A percentile compares a stretch with the other conserved stretches of the same genome.
phyloP scores from a whole-genome alignment of 768 basidiomycete species.

The Imleria badia region DNA sequence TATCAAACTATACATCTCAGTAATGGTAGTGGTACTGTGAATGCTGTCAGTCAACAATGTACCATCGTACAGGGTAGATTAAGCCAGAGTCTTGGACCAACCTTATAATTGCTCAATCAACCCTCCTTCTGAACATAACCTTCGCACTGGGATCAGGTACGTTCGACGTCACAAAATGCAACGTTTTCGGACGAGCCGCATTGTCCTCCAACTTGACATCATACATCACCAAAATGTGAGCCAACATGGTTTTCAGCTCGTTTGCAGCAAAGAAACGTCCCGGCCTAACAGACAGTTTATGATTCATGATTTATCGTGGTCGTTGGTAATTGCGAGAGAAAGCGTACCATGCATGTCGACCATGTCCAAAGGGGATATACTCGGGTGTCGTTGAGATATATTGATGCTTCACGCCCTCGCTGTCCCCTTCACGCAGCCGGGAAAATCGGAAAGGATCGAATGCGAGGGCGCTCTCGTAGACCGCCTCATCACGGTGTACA shows the following conservation, averaged over 20 bases:
- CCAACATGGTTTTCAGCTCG: constrained; percentile 47
- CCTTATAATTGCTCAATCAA: too few species aligned
- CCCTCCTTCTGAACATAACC: too few species aligned
- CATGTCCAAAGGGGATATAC: constrained; percentile 40
- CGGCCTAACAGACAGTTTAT: neutral
- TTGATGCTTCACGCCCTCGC: constrained; percentile 34
- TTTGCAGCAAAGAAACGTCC: constrained; percentile 44
- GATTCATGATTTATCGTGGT: too few species aligned
- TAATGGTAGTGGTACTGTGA: too few species aligned
- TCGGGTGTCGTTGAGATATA: constrained; percentile 34
- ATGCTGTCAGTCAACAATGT: too few species aligned
- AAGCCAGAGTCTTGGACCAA: too few species aligned
- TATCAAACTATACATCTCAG: too few species aligned
- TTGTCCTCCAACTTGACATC: constrained; percentile 16
- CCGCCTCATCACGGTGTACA: constrained; percentile 16
- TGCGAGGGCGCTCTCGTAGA: constrained; percentile 34
- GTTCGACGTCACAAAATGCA: too few species aligned
- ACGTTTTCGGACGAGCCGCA: neutral
- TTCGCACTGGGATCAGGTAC: too few species aligned
- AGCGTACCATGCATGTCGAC: constrained; percentile 30
- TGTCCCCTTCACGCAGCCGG: constrained; percentile 32
- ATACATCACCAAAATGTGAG: constrained; percentile 38
- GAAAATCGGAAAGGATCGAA: constrained; percentile 54
- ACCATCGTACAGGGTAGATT: too few species aligned
- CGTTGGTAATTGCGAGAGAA: neutral